phyloP scores from a whole-genome alignment of 768 basidiomycete genomes.

The Xerocomellus dryophilus region DNA sequence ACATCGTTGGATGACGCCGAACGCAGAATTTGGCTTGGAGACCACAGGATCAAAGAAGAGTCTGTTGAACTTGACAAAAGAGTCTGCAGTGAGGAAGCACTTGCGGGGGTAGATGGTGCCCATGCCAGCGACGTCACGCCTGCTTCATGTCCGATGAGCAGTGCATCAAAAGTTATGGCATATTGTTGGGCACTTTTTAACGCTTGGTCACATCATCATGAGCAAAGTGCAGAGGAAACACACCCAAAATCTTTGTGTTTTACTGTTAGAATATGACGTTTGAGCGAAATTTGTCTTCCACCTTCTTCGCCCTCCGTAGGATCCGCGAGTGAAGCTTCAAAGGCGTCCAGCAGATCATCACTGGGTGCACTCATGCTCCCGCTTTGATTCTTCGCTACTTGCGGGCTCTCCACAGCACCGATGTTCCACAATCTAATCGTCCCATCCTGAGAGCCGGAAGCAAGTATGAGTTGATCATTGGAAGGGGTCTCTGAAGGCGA shows the following conservation, averaged over 20 bases:
- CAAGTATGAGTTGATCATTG: constrained; percentile 60
- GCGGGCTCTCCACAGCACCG: constrained; percentile 38
- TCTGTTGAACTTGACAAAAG: constrained; percentile 94
- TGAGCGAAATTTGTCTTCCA: constrained; percentile 83
- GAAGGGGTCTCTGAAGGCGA: constrained; percentile 13
- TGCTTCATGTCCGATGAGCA: constrained; percentile 94
- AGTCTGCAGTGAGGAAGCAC: constrained; percentile 36
- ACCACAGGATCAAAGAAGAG: constrained; percentile 94
- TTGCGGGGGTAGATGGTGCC: constrained; percentile 45
- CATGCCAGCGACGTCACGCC: constrained; percentile 88
- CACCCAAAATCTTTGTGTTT: constrained; percentile 39
- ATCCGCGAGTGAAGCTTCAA: constrained; percentile 78
- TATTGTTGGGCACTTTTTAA: constrained; percentile 48
- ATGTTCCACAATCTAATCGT: constrained; percentile 94
- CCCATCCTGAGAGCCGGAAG: constrained; percentile 93
- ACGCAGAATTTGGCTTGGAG: constrained; percentile 56
- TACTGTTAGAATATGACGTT: constrained; percentile 74
- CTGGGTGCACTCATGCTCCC: constrained; percentile 36
- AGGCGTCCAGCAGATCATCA: constrained; percentile 82
- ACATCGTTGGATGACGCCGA: constrained; percentile 36
- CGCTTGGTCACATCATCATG: constrained; percentile 10
- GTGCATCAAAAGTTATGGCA: constrained; percentile 87
- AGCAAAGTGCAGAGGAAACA: constrained; percentile 22
- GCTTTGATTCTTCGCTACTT: constrained; percentile 9
- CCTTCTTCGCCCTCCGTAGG: constrained; percentile 73